These are phyloP conservation scores for Deinandra increscens DNA, from an alignment of 129 eudicot genomes.

Conservation along the genomic window DNA sequence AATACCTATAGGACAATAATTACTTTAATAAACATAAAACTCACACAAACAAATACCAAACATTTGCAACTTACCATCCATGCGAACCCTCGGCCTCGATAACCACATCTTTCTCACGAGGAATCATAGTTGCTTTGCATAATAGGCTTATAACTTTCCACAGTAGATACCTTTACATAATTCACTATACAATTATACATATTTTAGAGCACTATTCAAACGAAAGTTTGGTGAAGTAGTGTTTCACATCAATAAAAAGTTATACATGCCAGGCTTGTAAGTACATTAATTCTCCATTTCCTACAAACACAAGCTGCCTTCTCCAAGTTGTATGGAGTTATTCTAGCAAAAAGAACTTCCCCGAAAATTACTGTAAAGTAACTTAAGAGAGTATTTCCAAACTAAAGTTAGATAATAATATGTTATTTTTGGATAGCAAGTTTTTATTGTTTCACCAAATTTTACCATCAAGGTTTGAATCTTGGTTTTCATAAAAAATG, in stretches of 20 bases:
- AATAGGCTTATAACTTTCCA: conserved; percentile 74
- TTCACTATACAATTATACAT: neutral
- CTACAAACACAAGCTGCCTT: conserved; percentile 96
- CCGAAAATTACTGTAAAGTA: neutral
- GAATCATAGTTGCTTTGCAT: conserved; percentile 78
- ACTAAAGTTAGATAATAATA: neutral
- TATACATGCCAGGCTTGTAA: conserved; percentile 92
- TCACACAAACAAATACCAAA: conserved; percentile 1
- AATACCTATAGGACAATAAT: conserved; percentile 47
- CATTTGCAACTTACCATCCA: conserved; percentile 61
- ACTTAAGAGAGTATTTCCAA: conserved; percentile 1
- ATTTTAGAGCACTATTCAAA: conserved; percentile 10
- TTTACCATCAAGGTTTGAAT: too few relatives aligned
- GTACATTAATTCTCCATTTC: conserved; percentile 87
- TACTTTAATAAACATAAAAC: conserved; percentile 18
- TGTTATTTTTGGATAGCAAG: too few relatives aligned
- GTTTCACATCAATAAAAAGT: conserved; percentile 4
- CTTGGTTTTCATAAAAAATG: too few relatives aligned
- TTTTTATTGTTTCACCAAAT: too few relatives aligned
- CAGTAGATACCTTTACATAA: conserved; percentile 56
- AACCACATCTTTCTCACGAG: conserved; percentile 99
- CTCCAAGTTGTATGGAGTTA: conserved; percentile 81
- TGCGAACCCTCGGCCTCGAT: conserved; percentile 83
- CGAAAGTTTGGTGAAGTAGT: neutral
- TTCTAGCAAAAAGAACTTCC: conserved; percentile 79